Conservation (phyloP, 1,284 basidiomycete species). For the Cutaneotrichosporon curvatum region DNA sequence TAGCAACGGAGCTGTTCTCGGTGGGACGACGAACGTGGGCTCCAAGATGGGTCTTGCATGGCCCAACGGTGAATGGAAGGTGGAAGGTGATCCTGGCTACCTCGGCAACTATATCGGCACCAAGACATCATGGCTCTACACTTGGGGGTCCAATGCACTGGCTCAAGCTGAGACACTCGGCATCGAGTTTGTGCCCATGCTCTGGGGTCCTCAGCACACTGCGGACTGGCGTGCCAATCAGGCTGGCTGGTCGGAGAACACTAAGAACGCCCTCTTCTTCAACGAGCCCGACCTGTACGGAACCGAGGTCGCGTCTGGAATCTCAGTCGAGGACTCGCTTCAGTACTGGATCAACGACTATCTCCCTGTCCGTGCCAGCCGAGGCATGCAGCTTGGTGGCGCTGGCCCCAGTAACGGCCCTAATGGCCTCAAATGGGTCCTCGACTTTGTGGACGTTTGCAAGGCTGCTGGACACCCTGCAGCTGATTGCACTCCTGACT, state of each 20-base stretch:
- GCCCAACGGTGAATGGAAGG: slow-evolving; percentile 50
- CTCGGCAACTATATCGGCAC: slow-evolving; percentile 48
- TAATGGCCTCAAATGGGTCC: not conserved
- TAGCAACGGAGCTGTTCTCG: no score
- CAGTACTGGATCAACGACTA: not conserved
- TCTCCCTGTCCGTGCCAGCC: not conserved
- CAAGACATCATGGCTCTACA: slow-evolving; percentile 40
- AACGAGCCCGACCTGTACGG: slow-evolving; percentile 1
- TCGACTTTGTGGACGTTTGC: not conserved
- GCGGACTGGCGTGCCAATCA: not conserved
- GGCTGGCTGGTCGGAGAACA: not conserved
- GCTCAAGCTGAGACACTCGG: not conserved
- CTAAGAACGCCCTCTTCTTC: slow-evolving; percentile 1
- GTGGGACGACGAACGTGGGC: slow-evolving; percentile 20
- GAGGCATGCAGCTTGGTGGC: not conserved
- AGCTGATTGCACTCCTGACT: not conserved
- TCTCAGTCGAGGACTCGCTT: not conserved
- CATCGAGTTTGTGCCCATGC: slow-evolving; percentile 2
- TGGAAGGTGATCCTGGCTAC: slow-evolving; percentile 24
- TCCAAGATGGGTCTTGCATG: slow-evolving; percentile 60
- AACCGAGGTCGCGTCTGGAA: not conserved
- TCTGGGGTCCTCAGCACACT: not conserved
- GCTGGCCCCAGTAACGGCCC: not conserved
- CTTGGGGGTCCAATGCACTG: slow-evolving; percentile 28
- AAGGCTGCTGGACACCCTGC: no score